Evolutionary conservation across 2,329 filamentous ascomycete species (phyloP).

Genomic region (Nigrospora sphaerica): DNA sequence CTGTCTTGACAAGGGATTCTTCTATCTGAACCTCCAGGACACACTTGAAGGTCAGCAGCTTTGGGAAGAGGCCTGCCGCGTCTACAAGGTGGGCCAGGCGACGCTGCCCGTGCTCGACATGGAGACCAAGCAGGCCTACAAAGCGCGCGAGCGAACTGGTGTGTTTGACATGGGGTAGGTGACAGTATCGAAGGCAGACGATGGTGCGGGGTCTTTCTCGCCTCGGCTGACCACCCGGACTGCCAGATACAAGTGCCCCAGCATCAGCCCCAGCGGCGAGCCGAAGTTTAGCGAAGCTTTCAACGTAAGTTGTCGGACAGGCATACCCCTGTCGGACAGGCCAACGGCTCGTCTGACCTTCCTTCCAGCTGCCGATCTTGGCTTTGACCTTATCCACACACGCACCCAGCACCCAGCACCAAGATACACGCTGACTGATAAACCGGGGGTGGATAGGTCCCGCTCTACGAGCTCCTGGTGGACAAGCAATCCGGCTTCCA

Average conservation of each 20-base stretch:
- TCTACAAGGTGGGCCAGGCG: not conserved
- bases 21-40: not conserved
- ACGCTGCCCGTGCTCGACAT: not conserved
- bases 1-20: not conserved
- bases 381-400: too few species aligned
- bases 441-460: not conserved
- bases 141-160: not conserved
- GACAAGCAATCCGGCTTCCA: not conserved
- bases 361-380: not conserved
- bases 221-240: too few species aligned
- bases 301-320: not conserved
- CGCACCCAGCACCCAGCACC: too few species aligned
- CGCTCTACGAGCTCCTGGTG: not conserved
- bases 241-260: too few species aligned
- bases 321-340: not conserved
- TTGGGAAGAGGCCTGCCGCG: not conserved
- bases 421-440: too few species aligned
- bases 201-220: too few species aligned
- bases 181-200: too few species aligned
- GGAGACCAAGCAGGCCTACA: not conserved
- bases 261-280: too few species aligned
- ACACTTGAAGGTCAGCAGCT: not conserved
- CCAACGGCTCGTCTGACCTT: not conserved
- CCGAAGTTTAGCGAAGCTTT: too few species aligned
- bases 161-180: not conserved